Evolutionary conservation across 129 eudicot genomes (phyloP), one percentile per base, ranked within the genome.

Genomic region (Flaveria brownii): DNA sequence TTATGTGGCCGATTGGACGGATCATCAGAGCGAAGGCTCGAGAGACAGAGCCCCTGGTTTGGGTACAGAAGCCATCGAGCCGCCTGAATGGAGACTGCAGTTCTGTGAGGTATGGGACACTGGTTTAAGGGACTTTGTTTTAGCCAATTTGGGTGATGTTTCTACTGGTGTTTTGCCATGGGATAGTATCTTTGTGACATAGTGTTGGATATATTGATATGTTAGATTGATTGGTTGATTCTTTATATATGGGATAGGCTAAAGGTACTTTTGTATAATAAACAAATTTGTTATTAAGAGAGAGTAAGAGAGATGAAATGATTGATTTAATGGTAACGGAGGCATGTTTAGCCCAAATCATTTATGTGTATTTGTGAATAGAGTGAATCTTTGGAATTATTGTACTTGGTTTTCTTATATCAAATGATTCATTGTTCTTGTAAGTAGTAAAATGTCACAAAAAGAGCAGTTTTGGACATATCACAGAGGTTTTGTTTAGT

Each of bases 101-200:
- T 94, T 91, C 73, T 94, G 99, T 86, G 96, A 94, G 79, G 97
- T 94, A 59, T 91, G 99, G 99, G 99, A 94, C 50, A 91, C 99
- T 26, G 90, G 96, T 10, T 77, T 94, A 66, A 82, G 93, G 66
- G 99, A 94, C 75, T 89, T 87, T 71, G 92, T 91, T 81, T 75
- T 94, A 79, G 92, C 92, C 15, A 89, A 91, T 83, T 62, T 94
- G 83, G 93, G 80, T 76, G 96, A 94, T 84, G 75, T 77, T 59
- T 66, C 83, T 46, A 91, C 82, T 16, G 92, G 97, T 72, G 76
- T 87, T 78, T 83, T 91, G 65, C 99, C 99, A 5, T 94, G 99
- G 99, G 88, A 87, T 74, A 75, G 60, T 20, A 56, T 71, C 84
- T 67, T 26, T 75, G 68, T 78, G 71, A 82, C 33, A 41, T 50